phyloP scores from a whole-genome alignment of 148 eudicot genomes.

The Persicaria maculosa region DNA sequence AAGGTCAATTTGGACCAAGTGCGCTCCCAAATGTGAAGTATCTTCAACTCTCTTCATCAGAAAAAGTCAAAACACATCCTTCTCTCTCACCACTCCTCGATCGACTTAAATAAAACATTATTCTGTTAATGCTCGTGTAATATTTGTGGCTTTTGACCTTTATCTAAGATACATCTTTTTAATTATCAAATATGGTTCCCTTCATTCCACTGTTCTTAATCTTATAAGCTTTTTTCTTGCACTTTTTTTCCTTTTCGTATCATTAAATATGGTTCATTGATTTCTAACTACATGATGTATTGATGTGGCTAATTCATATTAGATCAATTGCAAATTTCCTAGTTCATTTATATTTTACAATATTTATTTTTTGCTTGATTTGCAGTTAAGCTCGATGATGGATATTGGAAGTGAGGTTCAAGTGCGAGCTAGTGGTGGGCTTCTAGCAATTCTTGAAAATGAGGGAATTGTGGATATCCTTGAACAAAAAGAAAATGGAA shows the following conservation, averaged over 20 bases:
- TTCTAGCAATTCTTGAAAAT: conserved; percentile 88
- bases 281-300: background rate
- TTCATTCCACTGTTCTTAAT: background rate
- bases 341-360: background rate
- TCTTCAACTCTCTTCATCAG: background rate
- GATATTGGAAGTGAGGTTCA: conserved; percentile 84
- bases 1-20: background rate
- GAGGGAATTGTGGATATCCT: conserved; percentile 78
- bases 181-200: background rate
- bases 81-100: background rate
- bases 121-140: background rate
- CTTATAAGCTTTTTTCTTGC: background rate
- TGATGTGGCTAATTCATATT: background rate
- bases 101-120: background rate
- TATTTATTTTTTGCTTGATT: background rate
- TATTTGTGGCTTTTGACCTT: background rate
- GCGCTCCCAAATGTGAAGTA: background rate
- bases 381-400: conserved; percentile 92
- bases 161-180: background rate
- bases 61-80: background rate
- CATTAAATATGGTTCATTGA: background rate
- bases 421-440: conserved; percentile 98
- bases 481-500: conserved; percentile 72
- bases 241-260: background rate
- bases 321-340: background rate